Evolutionary conservation across 768 basidiomycete species (phyloP).

Genomic region (Mycena metata): DNA sequence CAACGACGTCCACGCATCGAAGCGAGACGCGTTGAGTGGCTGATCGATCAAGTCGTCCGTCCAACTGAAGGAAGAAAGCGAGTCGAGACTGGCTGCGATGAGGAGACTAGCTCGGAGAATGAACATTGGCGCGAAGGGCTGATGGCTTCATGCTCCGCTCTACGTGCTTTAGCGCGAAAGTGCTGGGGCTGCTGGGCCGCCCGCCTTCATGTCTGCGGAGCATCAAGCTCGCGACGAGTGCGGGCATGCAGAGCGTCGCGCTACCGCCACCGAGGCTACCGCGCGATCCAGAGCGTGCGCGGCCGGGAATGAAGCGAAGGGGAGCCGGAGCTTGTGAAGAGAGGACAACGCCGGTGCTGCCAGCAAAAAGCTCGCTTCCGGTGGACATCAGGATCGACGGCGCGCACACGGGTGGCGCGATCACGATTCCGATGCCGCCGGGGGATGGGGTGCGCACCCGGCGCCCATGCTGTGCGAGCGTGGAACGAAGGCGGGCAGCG

Average conservation of each 20-base stretch:
- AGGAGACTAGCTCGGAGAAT: too few species aligned
- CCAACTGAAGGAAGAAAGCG: too few species aligned
- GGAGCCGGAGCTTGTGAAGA: not conserved
- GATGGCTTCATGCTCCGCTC: too few species aligned
- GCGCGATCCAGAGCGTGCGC: conserved; percentile 21
- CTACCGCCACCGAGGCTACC: not conserved
- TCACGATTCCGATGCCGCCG: not conserved
- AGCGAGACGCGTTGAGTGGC: too few species aligned
- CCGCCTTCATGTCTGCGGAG: conserved; percentile 22
- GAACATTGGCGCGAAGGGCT: too few species aligned
- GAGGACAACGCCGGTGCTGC: not conserved
- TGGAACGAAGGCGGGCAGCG: conserved; percentile 10
- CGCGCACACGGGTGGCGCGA: not conserved
- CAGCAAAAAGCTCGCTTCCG: not conserved
- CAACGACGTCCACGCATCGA: too few species aligned
- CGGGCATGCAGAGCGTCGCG: conserved; percentile 7
- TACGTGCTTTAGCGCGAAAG: too few species aligned
- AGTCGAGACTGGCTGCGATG: too few species aligned
- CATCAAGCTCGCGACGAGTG: conserved; percentile 26
- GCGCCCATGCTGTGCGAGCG: not conserved
- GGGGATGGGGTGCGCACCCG: conserved; percentile 11
- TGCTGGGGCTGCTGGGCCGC: not conserved
- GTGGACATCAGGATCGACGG: conserved; percentile 16
- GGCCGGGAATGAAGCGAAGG: not conserved
- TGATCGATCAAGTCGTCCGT: too few species aligned